These are phyloP conservation scores for Pseudozyma tsukubaensis DNA, from an alignment of 1,284 basidiomycete species.

Conservation along the genomic window DNA sequence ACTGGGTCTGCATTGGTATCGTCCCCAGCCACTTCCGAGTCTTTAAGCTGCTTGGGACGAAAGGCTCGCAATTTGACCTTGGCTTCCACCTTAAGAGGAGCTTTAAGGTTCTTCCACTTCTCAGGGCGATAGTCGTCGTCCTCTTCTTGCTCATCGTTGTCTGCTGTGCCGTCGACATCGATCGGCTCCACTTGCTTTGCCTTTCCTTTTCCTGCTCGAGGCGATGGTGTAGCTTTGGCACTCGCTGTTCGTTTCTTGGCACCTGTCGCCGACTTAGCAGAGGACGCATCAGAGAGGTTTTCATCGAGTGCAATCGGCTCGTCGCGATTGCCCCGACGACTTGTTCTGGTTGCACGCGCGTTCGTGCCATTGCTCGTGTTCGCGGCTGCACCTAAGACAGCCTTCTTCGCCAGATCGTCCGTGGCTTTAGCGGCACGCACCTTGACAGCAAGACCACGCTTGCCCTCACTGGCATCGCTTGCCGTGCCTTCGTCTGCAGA, in stretches of 20 bases:
- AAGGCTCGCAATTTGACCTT: conserved; percentile 49
- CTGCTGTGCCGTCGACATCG: conserved; percentile 1
- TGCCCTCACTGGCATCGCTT: conserved; percentile 18
- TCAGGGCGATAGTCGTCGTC: conserved; percentile 52
- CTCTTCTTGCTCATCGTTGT: conserved; percentile 6
- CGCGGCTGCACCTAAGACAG: conserved; percentile 24
- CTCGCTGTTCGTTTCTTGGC: background rate
- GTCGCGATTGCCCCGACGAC: conserved; percentile 14
- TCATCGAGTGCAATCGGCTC: conserved; percentile 27
- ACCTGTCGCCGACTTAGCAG: conserved; percentile 3
- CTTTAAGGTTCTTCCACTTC: conserved; percentile 48
- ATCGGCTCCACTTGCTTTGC: conserved; percentile 18
- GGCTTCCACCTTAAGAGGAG: conserved; percentile 51
- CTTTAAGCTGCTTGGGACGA: conserved; percentile 51
- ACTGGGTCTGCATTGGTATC: conserved; percentile 65
- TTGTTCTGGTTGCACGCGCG: background rate
- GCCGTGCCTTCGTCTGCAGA: conserved; percentile 19
- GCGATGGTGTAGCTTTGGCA: conserved; percentile 3
- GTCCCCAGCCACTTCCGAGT: conserved; percentile 46
- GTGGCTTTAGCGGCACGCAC: conserved; percentile 5
- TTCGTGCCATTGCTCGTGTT: conserved; percentile 11
- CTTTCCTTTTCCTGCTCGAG: conserved; percentile 38
- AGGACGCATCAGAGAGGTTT: conserved; percentile 25
- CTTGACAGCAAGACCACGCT: background rate
- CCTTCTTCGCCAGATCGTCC: conserved; percentile 28